These are phyloP conservation scores for Calonectria honghensis DNA, from an alignment of 2,329 filamentous ascomycete genomes.

Conservation along the genomic window DNA sequence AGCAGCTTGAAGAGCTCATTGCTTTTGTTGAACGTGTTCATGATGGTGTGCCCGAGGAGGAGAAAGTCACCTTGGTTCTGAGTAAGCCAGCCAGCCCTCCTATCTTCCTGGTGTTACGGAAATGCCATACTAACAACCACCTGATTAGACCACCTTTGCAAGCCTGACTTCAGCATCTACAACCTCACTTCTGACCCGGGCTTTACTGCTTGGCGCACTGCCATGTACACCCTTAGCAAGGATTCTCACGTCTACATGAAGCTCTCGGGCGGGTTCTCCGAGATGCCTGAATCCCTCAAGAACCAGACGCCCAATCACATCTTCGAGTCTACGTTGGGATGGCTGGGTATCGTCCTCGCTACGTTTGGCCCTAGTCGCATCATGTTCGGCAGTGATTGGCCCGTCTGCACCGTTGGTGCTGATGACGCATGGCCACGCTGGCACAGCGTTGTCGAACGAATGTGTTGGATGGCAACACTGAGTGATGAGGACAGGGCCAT, in stretches of 20 bases:
- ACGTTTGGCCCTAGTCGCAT: constrained; percentile 83
- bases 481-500: constrained; percentile 76
- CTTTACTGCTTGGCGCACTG: constrained; percentile 81
- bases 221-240: constrained; percentile 80
- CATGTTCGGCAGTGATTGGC: constrained; percentile 97
- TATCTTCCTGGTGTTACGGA: neutral
- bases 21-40: constrained; percentile 82
- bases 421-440: constrained; percentile 84
- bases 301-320: constrained; percentile 72
- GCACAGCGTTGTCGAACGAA: constrained; percentile 80
- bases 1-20: constrained; percentile 82
- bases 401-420: constrained; percentile 83
- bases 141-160: constrained; percentile 87
- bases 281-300: constrained; percentile 78
- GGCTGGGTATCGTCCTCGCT: constrained; percentile 82
- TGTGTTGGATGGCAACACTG: constrained; percentile 79
- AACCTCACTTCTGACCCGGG: constrained; percentile 72
- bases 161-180: constrained; percentile 83
- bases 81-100: constrained; percentile 72
- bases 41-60: constrained; percentile 73
- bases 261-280: constrained; percentile 89
- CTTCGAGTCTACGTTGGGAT: constrained; percentile 79
- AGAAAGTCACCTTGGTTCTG: constrained; percentile 80
- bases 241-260: constrained; percentile 87
- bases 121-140: constrained; percentile 35